Evolutionary conservation across 495 filamentous ascomycete species (phyloP), one percentile per base, ranked within the genome.

Genomic region (Penicillium odoratum): DNA sequence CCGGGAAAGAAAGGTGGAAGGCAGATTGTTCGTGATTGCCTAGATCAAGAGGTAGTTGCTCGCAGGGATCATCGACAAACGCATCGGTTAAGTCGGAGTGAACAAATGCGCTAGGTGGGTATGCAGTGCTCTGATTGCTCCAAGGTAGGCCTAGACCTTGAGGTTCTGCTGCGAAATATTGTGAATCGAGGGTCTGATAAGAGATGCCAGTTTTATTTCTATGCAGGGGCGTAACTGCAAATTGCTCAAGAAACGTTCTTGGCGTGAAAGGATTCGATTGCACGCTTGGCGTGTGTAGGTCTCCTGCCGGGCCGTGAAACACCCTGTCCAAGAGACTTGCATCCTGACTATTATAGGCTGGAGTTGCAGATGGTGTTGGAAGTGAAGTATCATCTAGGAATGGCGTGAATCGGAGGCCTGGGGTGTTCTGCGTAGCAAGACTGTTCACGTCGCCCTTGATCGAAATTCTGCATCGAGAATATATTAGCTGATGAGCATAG

Each of bases 171-270:
- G 29, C 29, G 33, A 49, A 16, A 7, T 13, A 49, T 33, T 7
- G 15, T 7, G 29, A 28, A 31, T 49, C 47, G 4, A 49, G 16
- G 26, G 11, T 49, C 10, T 40, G 13, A 16, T 40, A 40, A 25
- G 44, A 21, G 13, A 47, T 25, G 9, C 21, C 21, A 28, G 5
- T 21, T 1, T n/a, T 40, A 21, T 51, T 40, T 26, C 29, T 51
- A 38, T n/a, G 49, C 25, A 51, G 33, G 26, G 49, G 49, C 7
- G 49, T 38, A 16, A 51, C 49, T 21, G 49, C 49, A 26, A 51
- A 51, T 51, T 51, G 49, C 25, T 51, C 49, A 16, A 51, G 33
- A 26, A 51, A 33, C 33, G 49, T 51, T 51, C 25, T 51, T 5
- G 49, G 49, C 3, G 49, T 51, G 10, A 51, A 33, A 5, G 40